Base-by-base conservation (phyloP, 148 eudicot species). In the Chenopodium berlandieri region DNA sequence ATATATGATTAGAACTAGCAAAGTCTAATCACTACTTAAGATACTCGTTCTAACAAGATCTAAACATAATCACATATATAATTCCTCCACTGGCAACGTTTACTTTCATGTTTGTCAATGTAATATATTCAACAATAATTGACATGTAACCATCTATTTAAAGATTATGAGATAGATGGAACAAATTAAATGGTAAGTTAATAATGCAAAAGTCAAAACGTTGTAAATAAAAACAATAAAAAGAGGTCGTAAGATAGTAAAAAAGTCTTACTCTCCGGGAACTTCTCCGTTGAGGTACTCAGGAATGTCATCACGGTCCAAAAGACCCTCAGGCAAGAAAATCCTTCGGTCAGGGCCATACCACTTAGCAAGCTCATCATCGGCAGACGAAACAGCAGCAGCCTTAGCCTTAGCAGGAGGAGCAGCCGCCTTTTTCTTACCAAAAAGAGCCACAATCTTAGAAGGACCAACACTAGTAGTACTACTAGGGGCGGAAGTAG, bases 291-390 rank as follows among this genome's bases (percentile, higher is more conserved):
- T 91, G 16, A 97, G 92, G 91, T 97, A 97, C 79, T 90, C 96
- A 8, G 99, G 99, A 77, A 97, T 90, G 65, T 97, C 99, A 19
- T 91, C 88, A 67, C 92, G 90, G 92, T 94, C 99, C 93, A 97
- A 87, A 62, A 97, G 90, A 9, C 99, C 99, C 0, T 88, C 90
- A 23, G 99, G 99, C 90, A 97, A 90, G 91, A 89, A 97, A 76
- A 97, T 92, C 86, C 98, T 89, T 81, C 99, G 92, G 87, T 97
- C 99, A 9, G 99, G 99, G 37, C 98, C 98, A 37, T 94, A 94
- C 98, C 98, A 94, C 89, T 94, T 94, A 87, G 97, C 91, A 58
- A 94, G 92, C 92, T 94, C 98, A 13, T 94, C 98, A 70, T 85
- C 76, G 5, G 65, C 86, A 0, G 94, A 86, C 7, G 95, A 40